Evolutionary conservation across 805 yeast genomes (phyloP).

Genomic region (Saccharomycopsis capsularis): DNA sequence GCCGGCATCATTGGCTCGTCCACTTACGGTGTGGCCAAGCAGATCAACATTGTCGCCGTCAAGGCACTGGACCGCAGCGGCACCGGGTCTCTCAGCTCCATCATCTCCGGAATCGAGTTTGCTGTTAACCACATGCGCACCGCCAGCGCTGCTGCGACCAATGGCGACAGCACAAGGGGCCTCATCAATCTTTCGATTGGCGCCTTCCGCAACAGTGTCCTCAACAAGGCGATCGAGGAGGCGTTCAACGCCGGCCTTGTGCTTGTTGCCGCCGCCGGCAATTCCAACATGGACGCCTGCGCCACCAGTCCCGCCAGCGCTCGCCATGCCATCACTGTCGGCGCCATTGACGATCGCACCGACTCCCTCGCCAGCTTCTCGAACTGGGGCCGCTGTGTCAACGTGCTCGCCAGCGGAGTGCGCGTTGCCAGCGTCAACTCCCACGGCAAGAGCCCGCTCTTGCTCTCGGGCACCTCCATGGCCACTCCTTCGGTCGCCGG

Average conservation of each 20-base stretch:
- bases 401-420: conserved; percentile 78
- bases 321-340: conserved; percentile 65
- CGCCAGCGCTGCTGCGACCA: background rate
- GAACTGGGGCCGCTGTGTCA: conserved; percentile 93
- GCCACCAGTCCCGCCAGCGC: conserved; percentile 83
- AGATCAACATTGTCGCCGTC: conserved; percentile 56
- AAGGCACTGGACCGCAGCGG: conserved; percentile 68
- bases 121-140: conserved; percentile 51
- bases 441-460: conserved; percentile 26
- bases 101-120: conserved; percentile 59
- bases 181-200: conserved; percentile 82
- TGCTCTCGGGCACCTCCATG: conserved; percentile 75
- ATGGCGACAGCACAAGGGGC: conserved; percentile 32
- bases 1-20: conserved; percentile 82
- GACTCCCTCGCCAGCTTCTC: conserved; percentile 71
- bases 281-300: conserved; percentile 72
- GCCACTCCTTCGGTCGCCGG: conserved; percentile 74
- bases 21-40: conserved; percentile 78
- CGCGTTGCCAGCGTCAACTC: conserved; percentile 33
- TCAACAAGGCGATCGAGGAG: conserved; percentile 71
- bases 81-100: conserved; percentile 60
- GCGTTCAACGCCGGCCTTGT: conserved; percentile 68
- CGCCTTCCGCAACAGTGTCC: conserved; percentile 54
- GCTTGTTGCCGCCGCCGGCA: conserved; percentile 83
- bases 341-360: conserved; percentile 73